Evolutionary conservation across 1,284 basidiomycete species (phyloP).

Genomic region (Puccinia triticina): DNA sequence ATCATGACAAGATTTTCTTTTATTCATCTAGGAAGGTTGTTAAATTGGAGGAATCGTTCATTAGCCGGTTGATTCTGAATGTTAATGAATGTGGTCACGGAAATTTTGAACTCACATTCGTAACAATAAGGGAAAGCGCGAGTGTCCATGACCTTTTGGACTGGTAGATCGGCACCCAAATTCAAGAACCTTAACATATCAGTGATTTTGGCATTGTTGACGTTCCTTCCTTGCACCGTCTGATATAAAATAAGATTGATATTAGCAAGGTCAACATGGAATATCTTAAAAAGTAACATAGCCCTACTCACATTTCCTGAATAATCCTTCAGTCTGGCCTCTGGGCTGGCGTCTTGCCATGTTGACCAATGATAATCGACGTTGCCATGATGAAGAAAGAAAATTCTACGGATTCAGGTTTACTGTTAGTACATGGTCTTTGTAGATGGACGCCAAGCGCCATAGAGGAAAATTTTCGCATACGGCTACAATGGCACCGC

Average conservation of each 20-base stretch:
- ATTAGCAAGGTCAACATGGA: background rate
- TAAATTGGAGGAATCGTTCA: background rate
- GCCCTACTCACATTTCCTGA: conserved; percentile 34
- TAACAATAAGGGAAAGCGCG: conserved; percentile 44
- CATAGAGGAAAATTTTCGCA: background rate
- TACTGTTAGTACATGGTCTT: background rate
- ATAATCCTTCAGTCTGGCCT: conserved; percentile 7
- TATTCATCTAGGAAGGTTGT: background rate
- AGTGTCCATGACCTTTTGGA: conserved; percentile 30
- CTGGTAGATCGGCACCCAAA: conserved; percentile 22
- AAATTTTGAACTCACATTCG: conserved; percentile 16
- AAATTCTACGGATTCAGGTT: conserved; percentile 24
- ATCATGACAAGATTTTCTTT: background rate
- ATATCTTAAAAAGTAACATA: background rate
- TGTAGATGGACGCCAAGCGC: background rate
- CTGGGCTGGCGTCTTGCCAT: conserved; percentile 40
- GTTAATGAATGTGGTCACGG: background rate
- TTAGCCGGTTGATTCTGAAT: background rate
- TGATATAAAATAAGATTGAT: background rate
- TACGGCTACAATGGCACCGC: conserved; percentile 14
- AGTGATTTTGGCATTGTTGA: conserved; percentile 37
- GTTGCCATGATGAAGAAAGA: conserved; percentile 41
- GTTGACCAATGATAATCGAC: conserved; percentile 38
- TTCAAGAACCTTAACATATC: conserved; percentile 30
- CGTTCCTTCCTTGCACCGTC: conserved; percentile 18